phyloP scores from a whole-genome alignment of 805 yeast genomes.

The Isabelozyma heimii region DNA sequence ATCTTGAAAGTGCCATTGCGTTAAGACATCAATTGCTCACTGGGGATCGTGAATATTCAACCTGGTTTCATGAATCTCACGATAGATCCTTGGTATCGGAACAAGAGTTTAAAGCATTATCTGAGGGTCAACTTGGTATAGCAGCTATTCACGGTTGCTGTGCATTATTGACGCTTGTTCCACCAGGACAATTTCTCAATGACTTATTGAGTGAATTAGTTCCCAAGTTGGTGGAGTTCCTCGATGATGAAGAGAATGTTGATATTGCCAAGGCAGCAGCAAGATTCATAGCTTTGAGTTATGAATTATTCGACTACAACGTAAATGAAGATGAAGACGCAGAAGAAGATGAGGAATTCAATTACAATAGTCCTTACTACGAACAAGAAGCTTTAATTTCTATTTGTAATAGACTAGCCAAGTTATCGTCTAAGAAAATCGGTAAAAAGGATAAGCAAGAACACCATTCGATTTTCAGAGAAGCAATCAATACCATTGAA shows the following conservation, averaged over 20 bases:
- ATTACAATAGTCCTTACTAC: slow-evolving; percentile 48
- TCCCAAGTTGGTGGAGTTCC: slow-evolving; percentile 38
- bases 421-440: slow-evolving; percentile 52
- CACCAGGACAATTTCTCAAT: slow-evolving; percentile 41
- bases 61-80: slow-evolving; percentile 29
- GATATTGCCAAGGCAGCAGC: slow-evolving; percentile 57
- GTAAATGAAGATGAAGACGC: slow-evolving; percentile 34
- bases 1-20: slow-evolving; percentile 24
- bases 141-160: slow-evolving; percentile 49
- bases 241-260: slow-evolving; percentile 38
- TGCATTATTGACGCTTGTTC: slow-evolving; percentile 42
- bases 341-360: slow-evolving; percentile 40
- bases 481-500: slow-evolving; percentile 49
- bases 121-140: slow-evolving; percentile 37
- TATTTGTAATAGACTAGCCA: slow-evolving; percentile 42
- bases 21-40: slow-evolving; percentile 31
- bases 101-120: slow-evolving; percentile 23
- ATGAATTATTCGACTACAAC: slow-evolving; percentile 51
- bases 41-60: slow-evolving; percentile 43
- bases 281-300: slow-evolving; percentile 52
- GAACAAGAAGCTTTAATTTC: slow-evolving; percentile 48
- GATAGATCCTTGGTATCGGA: slow-evolving; percentile 36
- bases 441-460: slow-evolving; percentile 64
- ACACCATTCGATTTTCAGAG: slow-evolving; percentile 58
- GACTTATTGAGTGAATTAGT: slow-evolving; percentile 37